phyloP scores from a whole-genome alignment of 192 early-diverging fungal genomes.

The Helicostylum pulchrum region DNA sequence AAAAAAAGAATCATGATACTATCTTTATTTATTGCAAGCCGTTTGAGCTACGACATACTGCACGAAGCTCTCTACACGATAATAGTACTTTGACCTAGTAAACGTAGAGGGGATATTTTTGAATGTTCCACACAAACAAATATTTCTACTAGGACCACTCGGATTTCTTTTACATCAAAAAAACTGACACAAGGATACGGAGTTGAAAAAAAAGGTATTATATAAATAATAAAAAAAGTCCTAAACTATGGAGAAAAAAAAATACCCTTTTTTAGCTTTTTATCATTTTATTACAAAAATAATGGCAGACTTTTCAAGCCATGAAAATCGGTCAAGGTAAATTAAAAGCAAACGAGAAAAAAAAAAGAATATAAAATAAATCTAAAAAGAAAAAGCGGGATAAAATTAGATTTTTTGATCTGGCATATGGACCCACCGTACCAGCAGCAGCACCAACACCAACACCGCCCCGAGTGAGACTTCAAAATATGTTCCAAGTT shows the following conservation, averaged over 20 bases:
- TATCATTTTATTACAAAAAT: background rate
- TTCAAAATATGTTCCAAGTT: background rate
- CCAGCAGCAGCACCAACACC: background rate
- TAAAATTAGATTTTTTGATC: conserved; percentile 10
- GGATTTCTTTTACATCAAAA: background rate
- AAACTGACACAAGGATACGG: background rate
- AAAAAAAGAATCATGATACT: no score
- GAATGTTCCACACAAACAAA: background rate
- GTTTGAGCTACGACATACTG: no score
- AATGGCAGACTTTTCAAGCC: background rate
- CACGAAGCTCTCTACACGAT: background rate
- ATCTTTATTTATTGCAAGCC: no score
- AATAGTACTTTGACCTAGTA: no score
- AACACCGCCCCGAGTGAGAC: background rate
- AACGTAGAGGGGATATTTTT: background rate
- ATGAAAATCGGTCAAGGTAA: background rate
- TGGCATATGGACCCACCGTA: background rate
- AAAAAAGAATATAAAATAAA: background rate
- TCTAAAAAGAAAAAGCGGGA: background rate
- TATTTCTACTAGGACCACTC: background rate
- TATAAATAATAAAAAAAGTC: background rate
- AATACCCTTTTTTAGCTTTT: background rate
- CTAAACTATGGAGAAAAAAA: background rate
- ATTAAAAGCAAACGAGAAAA: background rate
- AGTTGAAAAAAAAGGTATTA: background rate